Conservation (phyloP, 2,329 filamentous ascomycete genomes). For the Xylariaceae sp. region DNA sequence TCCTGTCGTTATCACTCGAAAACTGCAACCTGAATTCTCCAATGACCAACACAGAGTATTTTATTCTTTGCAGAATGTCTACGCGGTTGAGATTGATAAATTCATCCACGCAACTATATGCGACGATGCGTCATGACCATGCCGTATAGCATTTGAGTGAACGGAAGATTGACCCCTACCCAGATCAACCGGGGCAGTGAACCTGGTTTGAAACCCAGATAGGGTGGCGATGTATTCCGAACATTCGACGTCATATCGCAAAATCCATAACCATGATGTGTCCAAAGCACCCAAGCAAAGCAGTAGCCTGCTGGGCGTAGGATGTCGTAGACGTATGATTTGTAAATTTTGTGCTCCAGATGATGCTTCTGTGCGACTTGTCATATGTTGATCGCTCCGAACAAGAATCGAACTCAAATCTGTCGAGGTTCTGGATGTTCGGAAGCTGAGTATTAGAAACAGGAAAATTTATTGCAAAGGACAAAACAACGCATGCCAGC, state of each 20-base stretch:
- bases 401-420: slow-evolving; percentile 43
- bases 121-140: slow-evolving; percentile 32
- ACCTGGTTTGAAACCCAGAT: slow-evolving; percentile 26
- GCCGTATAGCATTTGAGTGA: slow-evolving; percentile 30
- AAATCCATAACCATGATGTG: slow-evolving; percentile 67
- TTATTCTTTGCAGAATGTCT: slow-evolving; percentile 40
- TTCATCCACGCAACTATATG: slow-evolving; percentile 40
- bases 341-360: slow-evolving; percentile 58
- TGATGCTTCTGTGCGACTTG: slow-evolving; percentile 54
- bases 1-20: slow-evolving; percentile 25
- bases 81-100: slow-evolving; percentile 38
- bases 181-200: slow-evolving; percentile 27
- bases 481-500: slow-evolving; percentile 10
- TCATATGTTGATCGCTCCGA: slow-evolving; percentile 51
- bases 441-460: slow-evolving; percentile 27
- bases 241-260: slow-evolving; percentile 53
- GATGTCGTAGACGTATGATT: slow-evolving; percentile 62
- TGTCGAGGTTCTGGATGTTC: slow-evolving; percentile 31
- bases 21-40: slow-evolving; percentile 39
- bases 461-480: slow-evolving; percentile 23
- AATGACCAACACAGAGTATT: slow-evolving; percentile 40
- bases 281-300: slow-evolving; percentile 61
- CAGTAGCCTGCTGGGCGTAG: slow-evolving; percentile 58
- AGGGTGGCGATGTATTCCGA: slow-evolving; percentile 29
- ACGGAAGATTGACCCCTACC: slow-evolving; percentile 28